Evolutionary conservation across 1,284 basidiomycete species (phyloP).

Genomic region (Tremellales sp.): DNA sequence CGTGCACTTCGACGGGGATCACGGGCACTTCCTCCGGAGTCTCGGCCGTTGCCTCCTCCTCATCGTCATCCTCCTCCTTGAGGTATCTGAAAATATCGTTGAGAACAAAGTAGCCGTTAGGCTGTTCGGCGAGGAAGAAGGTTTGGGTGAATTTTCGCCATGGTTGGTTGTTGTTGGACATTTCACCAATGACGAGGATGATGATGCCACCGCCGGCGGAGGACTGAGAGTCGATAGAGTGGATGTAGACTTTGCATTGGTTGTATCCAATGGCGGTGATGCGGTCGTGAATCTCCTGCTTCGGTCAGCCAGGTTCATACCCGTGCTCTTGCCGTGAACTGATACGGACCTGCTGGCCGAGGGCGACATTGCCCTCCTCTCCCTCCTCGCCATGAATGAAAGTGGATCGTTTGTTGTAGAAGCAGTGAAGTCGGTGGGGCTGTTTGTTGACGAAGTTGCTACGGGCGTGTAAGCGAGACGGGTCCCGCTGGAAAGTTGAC

Average conservation of each 20-base stretch:
- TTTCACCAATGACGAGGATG: constrained; percentile 98
- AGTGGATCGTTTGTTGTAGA: constrained; percentile 97
- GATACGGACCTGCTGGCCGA: constrained; percentile 74
- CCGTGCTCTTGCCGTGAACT: background rate
- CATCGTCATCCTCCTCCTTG: constrained; percentile 84
- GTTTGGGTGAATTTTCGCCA: constrained; percentile 99
- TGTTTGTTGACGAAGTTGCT: constrained; percentile 95
- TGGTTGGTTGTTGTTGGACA: constrained; percentile 79
- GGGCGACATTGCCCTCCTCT: constrained; percentile 80
- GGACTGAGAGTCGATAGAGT: constrained; percentile 88
- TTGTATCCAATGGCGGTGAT: constrained; percentile 90
- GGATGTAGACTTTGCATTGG: constrained; percentile 97
- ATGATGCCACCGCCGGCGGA: constrained; percentile 94
- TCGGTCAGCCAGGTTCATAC: constrained; percentile 7
- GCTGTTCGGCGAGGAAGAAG: constrained; percentile 99
- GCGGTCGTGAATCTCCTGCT: constrained; percentile 93
- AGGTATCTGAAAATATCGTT: constrained; percentile 99
- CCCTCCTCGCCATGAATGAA: constrained; percentile 95
- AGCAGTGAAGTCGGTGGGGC: constrained; percentile 92
- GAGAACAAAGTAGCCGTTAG: constrained; percentile 98
- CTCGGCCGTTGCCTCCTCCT: constrained; percentile 56
- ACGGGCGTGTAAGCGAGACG: background rate
- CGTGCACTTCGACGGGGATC: constrained; percentile 23
- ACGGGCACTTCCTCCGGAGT: constrained; percentile 22
- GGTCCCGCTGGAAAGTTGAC: too few species aligned